A percentile compares a stretch with the other conserved stretches of the same genome.
Evolutionary conservation across 1,139 yeast genomes (phyloP).

Genomic region (Debaryomyces sp.): DNA sequence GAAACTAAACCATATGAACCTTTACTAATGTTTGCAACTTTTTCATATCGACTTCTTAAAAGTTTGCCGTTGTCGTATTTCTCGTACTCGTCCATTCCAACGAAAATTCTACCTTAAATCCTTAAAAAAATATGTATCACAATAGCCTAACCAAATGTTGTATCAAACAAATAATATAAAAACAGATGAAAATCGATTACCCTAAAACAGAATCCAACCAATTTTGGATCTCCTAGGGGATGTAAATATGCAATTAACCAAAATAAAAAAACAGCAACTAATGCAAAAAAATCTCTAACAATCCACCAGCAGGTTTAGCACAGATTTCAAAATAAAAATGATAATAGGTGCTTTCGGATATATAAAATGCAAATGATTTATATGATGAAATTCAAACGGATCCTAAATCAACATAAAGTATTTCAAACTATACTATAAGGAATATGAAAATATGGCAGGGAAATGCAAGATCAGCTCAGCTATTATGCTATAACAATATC

Average conservation of each 20-base stretch:
- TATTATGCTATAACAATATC: background rate
- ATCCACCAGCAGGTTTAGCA: background rate
- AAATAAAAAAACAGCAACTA: constrained; percentile 1
- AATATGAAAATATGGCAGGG: background rate
- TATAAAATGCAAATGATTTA: constrained; percentile 5
- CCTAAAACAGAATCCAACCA: background rate
- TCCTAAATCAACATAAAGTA: constrained; percentile 16
- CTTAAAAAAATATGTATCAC: constrained; percentile 1
- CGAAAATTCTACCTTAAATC: background rate
- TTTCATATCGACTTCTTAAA: constrained; percentile 63
- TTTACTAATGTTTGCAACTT: constrained; percentile 79
- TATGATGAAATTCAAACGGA: background rate
- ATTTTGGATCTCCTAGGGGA: background rate
- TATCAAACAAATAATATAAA: background rate
- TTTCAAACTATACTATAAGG: background rate
- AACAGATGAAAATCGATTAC: background rate
- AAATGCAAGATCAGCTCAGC: background rate
- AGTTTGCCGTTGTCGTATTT: constrained; percentile 64
- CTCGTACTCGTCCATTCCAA: constrained; percentile 47
- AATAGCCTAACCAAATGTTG: background rate
- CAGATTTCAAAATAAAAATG: background rate
- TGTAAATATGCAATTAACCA: constrained; percentile 3
- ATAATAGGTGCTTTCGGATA: background rate
- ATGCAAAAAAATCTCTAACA: constrained; percentile 1
- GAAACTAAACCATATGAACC: constrained; percentile 95